Evolutionary conservation across 805 yeast genomes (phyloP), one percentile per base, ranked within the genome.

Genomic region (Saturnispora quitensis): DNA sequence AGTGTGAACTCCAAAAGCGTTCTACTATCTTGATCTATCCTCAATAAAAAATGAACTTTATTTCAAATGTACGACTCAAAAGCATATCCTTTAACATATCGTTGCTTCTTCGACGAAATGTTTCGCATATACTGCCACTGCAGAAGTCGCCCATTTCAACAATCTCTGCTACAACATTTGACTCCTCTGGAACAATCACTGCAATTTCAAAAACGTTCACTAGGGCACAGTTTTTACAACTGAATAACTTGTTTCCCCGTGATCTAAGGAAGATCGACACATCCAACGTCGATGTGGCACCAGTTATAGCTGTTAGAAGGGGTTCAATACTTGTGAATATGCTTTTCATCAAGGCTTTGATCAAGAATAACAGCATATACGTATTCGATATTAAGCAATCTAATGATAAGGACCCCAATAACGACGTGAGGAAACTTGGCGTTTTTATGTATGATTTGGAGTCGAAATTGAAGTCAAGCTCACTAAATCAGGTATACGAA

Each of bases 201-300:
- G 81, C 85, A 0, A 82, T 85, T 2, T 82, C 91, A 1, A 76
- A 81, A 44, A 86, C 82, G 60, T 81, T 84, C 65, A 87, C 88
- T 55, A 79, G 88, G 61, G 75, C 85, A 48, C 82, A 81, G 50
- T 77, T 91, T 54, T 73, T 91, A 9, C 73, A 69, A 50, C 81
- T 85, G 45, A 85, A 89, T 65, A 78, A 82, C 24, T 65, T 90
- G 27, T 88, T 83, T 56, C 95, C 97, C 2, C 72, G 97, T 68
- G 97, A 90, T 65, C 70, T 90, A 56, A 69, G 97, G 31, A 89
- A 87, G 62, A 84, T 90, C 49, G 96, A 91, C 61, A 72, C 82
- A 4, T 73, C 86, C 1, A 71, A 80, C 38, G 76, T 79, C 50
- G 96, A 89, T 66, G 87, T 91, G 20, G 90, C 90, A 3, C 99